Evolutionary conservation across 257 asterid genomes (phyloP), one percentile per base, ranked within the genome.

Genomic region (Nicotiana obtusifolia): DNA sequence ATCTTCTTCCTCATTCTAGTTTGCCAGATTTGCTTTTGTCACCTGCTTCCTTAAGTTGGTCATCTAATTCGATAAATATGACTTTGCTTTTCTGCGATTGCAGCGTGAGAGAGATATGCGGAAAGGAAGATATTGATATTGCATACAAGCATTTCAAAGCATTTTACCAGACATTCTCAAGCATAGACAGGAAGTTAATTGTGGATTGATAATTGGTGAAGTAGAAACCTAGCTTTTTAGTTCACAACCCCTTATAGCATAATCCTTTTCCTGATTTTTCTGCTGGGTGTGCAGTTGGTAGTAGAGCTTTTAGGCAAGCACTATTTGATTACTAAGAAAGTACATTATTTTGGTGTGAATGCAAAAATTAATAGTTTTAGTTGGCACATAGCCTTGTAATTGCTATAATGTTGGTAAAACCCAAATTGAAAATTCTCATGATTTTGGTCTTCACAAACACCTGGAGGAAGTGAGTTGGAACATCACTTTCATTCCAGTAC

Each of bases 101-200:
- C 93, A 94, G 99, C 84, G 97, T 92, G 84, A 88, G 98, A 87
- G 97, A 96, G 87, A 91, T 94, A n/a, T 96, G 98, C 76, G 99
- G 94, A 75, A 94, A 89, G 88, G 93, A 94, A 82, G 99, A 94
- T 49, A 87, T 96, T 57, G 97, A 96, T 90, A 85, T 91, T 83
- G 98, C 98, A 67, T 93, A 96, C 91, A 87, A 86, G 89, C 99
- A 93, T 91, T 94, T 96, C 89, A 96, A 91, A 93, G 98, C 98
- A 57, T 94, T 96, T 85, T 96, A 89, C 84, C 85, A 80, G 83
- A 88, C 93, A 62, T 92, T 94, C 88, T 92, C 98, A 57, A 90
- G 92, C 91, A 85, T 96, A 20, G 98, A 96, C 89, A 87, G 85
- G 82, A 91, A 88, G 89, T 91, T 96, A 65, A 87, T 82, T 20